Evolutionary conservation across 495 filamentous ascomycete species (phyloP).

Genomic region (Elasticomyces elasticus): DNA sequence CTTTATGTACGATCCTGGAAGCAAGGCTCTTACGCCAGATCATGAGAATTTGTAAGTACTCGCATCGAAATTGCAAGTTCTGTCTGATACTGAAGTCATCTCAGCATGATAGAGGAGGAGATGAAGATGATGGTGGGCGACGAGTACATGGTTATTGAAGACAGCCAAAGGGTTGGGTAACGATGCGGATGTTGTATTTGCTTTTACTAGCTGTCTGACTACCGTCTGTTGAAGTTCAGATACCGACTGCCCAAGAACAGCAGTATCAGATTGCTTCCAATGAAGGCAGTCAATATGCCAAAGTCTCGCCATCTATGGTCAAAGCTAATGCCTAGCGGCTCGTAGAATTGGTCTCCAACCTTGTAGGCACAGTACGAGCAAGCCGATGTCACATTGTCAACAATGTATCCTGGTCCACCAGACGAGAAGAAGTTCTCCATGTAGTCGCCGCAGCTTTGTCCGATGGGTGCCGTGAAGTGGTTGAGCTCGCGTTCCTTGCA

Average conservation of each 20-base stretch:
- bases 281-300: constrained; percentile 63
- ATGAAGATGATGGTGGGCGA: constrained; percentile 39
- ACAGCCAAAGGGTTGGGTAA: constrained; percentile 25
- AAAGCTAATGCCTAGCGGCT: constrained; percentile 52
- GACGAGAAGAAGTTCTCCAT: constrained; percentile 57
- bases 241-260: constrained; percentile 48
- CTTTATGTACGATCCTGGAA: constrained; percentile 36
- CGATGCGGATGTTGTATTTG: no score
- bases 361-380: constrained; percentile 74
- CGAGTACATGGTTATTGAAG: constrained; percentile 36
- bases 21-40: constrained; percentile 30
- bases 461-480: constrained; percentile 48
- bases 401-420: constrained; percentile 59
- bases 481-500: constrained; percentile 51
- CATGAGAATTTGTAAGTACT: constrained; percentile 31
- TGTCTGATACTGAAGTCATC: neutral
- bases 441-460: constrained; percentile 60
- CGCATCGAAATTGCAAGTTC: neutral
- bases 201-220: neutral
- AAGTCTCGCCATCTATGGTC: constrained; percentile 66
- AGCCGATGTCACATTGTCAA: constrained; percentile 47
- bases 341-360: constrained; percentile 69
- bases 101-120: constrained; percentile 31
- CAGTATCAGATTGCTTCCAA: constrained; percentile 67
- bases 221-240: constrained; percentile 21